Evolutionary conservation across 495 filamentous ascomycete genomes (phyloP), one percentile per base, ranked within the genome.

Genomic region (Bacidia rubella): DNA sequence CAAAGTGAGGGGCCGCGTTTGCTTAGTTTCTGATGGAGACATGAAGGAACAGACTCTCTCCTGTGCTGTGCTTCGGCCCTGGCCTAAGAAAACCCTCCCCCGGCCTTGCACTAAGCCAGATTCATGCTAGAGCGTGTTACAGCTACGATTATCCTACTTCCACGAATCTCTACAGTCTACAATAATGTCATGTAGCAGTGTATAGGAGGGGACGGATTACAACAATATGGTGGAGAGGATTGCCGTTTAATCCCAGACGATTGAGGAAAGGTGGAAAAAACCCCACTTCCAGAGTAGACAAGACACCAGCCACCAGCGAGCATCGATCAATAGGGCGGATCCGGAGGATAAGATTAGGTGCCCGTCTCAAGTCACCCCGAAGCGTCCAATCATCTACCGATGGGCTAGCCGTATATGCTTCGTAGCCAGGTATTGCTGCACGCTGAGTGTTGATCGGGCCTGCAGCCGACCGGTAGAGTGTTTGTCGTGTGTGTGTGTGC

Each of bases 1-100:
- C 26, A 25, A 25, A 15, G 47, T 50, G 47, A 50, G 47, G 47
- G 47, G 47, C 47, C 47, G 47, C 47, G 47, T 50, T 25, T 35
- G 19, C 32, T 25, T 15, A 17, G 22, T 35, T 21, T 38, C 27
- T 50, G 47, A 50, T 50, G 47, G 20, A 47, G 26, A 26, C 47
- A 50, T 24, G 23, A 20, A 38, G 23, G 47, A 50, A 35, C 29
- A 35, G 29, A 35, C 29, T 35, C 29, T 35, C 29, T 15, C 29
- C 15, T 15, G 29, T 35, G 5, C 29, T 35, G 7, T 15, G 29
- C 29, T 35, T n/a, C n/a, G n/a, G n/a, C 29, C 15, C 29, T 7
- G 29, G 15, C 29, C 29, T 15, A 35, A 35, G 29, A 15, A 35
- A 35, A 35, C 5, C 29, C 29, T 35, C 29, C 29, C 29, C 7